Evolutionary conservation across 345 rosid genomes (phyloP).

Genomic region (Citrus maxima): DNA sequence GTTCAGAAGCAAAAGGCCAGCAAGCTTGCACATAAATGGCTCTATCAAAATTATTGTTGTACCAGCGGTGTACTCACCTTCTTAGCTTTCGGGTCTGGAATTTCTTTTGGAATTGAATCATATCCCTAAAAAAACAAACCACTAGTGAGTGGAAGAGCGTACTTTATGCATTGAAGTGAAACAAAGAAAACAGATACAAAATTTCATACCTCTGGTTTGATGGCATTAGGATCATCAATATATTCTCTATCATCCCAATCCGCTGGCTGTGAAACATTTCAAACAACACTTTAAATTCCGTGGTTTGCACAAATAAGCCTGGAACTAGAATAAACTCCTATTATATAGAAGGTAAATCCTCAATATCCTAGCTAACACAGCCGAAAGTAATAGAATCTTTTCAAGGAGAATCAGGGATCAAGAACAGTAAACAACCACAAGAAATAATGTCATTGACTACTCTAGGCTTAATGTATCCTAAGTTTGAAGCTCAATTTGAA

Average conservation of each 20-base stretch:
- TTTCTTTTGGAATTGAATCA: conserved; percentile 40
- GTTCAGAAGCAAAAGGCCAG: background rate
- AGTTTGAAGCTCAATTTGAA: conserved; percentile 1
- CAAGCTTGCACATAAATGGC: background rate
- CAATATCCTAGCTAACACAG: background rate
- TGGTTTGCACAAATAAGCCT: background rate
- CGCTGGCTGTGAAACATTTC: conserved; percentile 22
- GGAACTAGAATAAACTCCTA: background rate
- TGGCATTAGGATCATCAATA: conserved; percentile 42
- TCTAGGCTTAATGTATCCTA: background rate
- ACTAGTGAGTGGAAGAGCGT: background rate
- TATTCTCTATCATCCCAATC: conserved; percentile 51
- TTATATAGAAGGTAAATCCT: background rate
- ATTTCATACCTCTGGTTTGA: conserved; percentile 40
- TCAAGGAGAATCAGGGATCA: background rate
- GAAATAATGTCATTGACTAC: background rate
- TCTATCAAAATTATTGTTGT: background rate
- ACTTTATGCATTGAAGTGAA: background rate
- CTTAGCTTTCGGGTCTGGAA: conserved; percentile 40
- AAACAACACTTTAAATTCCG: background rate
- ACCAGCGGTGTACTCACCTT: conserved; percentile 24
- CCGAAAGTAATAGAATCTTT: background rate
- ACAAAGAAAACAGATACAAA: background rate
- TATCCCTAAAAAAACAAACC: conserved; percentile 32
- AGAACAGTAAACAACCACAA: background rate